Percentiles rank a stretch among this genome's conserved stretches.
These are phyloP conservation scores for Pseudoneurospora amorphoporcata DNA, from an alignment of 495 filamentous ascomycete species.

Conservation along the genomic window DNA sequence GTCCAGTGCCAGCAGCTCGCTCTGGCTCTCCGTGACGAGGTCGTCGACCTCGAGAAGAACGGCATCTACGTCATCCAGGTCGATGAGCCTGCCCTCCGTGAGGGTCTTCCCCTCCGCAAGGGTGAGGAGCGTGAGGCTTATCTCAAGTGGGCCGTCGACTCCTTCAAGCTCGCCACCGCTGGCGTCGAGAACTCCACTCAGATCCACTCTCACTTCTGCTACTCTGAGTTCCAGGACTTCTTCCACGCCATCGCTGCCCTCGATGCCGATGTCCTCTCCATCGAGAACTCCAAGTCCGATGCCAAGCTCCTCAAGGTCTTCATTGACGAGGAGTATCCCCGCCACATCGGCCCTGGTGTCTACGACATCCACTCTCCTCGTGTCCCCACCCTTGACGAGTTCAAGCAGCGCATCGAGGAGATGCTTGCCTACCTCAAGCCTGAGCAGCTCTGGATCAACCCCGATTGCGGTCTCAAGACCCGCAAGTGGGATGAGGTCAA, in stretches of 20 bases:
- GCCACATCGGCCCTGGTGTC: conserved; percentile 97
- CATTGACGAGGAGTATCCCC: conserved; percentile 87
- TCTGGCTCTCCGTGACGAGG: conserved; percentile 95
- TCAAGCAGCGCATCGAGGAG: conserved; percentile 92
- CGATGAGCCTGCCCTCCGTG: conserved; percentile 97
- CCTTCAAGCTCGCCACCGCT: conserved; percentile 88
- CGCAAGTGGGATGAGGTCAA: conserved; percentile 94
- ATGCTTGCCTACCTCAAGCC: conserved; percentile 92
- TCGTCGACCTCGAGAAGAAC: conserved; percentile 91
- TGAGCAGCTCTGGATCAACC: conserved; percentile 97
- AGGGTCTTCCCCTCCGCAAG: conserved; percentile 91
- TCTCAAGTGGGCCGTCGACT: conserved; percentile 90
- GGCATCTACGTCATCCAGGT: conserved; percentile 98
- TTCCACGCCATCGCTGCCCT: conserved; percentile 98
- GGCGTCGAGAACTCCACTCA: conserved; percentile 90
- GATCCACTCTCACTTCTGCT: conserved; percentile 99
- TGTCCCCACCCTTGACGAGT: conserved; percentile 89
- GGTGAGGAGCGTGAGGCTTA: conserved; percentile 90
- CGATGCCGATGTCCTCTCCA: conserved; percentile 94
- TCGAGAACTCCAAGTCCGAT: conserved; percentile 99
- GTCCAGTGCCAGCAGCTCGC: conserved; percentile 97
- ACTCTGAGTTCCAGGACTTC: conserved; percentile 99
- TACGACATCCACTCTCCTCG: conserved; percentile 99
- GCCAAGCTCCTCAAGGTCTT: conserved; percentile 98
- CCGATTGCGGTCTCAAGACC: conserved; percentile 98